Evolutionary conservation across 2,329 filamentous ascomycete species (phyloP).

Genomic region (Sclerotinia spermophila): DNA sequence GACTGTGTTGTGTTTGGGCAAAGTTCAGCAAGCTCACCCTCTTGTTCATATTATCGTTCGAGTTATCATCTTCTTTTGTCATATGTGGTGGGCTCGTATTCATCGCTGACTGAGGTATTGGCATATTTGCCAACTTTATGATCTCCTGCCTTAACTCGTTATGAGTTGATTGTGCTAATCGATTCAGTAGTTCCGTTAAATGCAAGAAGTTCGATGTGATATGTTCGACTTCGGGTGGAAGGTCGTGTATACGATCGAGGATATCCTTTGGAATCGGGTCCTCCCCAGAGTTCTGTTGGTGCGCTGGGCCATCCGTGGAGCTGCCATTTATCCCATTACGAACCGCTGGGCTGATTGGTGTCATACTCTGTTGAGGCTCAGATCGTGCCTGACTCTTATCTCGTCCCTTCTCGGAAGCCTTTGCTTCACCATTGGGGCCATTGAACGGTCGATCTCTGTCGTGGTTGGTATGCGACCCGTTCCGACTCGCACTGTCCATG

Average conservation of each 20-base stretch:
- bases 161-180: slow-evolving; percentile 79
- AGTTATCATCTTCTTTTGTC: slow-evolving; percentile 51
- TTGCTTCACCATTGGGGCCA: slow-evolving; percentile 42
- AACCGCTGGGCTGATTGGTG: slow-evolving; percentile 31
- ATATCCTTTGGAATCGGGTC: slow-evolving; percentile 30
- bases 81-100: slow-evolving; percentile 50
- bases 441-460: slow-evolving; percentile 48
- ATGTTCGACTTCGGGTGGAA: slow-evolving; percentile 62
- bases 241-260: slow-evolving; percentile 50
- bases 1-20: slow-evolving; percentile 72
- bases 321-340: slow-evolving; percentile 33
- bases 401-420: slow-evolving; percentile 39
- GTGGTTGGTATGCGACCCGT: slow-evolving; percentile 53
- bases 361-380: slow-evolving; percentile 33
- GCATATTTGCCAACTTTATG: slow-evolving; percentile 64
- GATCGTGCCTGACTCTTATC: slow-evolving; percentile 32
- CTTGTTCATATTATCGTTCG: slow-evolving; percentile 66
- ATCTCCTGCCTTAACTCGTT: slow-evolving; percentile 71
- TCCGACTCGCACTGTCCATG: slow-evolving; percentile 54
- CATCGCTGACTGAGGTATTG: slow-evolving; percentile 49
- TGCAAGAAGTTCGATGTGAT: slow-evolving; percentile 74
- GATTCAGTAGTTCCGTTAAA: slow-evolving; percentile 68
- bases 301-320: slow-evolving; percentile 22
- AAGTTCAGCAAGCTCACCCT: slow-evolving; percentile 74
- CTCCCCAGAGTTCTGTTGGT: slow-evolving; percentile 23